phyloP scores from a whole-genome alignment of 768 basidiomycete genomes.

The Lactifluus echinatus region DNA sequence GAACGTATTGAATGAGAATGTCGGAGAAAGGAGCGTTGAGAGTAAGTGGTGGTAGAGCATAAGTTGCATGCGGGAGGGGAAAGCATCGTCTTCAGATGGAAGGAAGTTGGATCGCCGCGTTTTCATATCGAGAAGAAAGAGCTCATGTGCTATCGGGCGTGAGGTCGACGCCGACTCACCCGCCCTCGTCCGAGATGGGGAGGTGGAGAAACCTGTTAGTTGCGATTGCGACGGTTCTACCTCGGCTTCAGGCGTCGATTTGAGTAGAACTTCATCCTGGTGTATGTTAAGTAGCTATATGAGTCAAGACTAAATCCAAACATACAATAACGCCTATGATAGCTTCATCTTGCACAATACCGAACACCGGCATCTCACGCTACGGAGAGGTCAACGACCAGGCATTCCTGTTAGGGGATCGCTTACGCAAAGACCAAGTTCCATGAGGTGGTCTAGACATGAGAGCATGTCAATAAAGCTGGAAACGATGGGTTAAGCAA shows the following conservation, averaged over 20 bases:
- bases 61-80: slow-evolving; percentile 57
- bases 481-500: background rate
- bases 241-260: slow-evolving; percentile 13
- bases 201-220: slow-evolving; percentile 22
- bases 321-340: slow-evolving; percentile 70
- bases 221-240: background rate
- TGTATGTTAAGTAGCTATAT: background rate
- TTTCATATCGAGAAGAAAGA: slow-evolving; percentile 61
- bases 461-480: slow-evolving; percentile 71
- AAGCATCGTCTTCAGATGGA: slow-evolving; percentile 50
- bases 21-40: slow-evolving; percentile 36
- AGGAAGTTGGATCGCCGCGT: slow-evolving; percentile 44
- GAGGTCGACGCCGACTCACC: background rate
- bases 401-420: background rate
- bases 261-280: slow-evolving; percentile 45
- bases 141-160: slow-evolving; percentile 20
- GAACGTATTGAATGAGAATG: slow-evolving; percentile 42
- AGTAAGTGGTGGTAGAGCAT: slow-evolving; percentile 73
- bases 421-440: slow-evolving; percentile 43
- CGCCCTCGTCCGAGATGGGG: background rate
- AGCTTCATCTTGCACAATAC: slow-evolving; percentile 53
- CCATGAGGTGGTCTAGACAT: slow-evolving; percentile 45
- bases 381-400: slow-evolving; percentile 25
- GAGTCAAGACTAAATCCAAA: background rate
- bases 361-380: slow-evolving; percentile 84